Base-by-base conservation (phyloP, 106 monocot genomes). In the Allium fistulosum region DNA sequence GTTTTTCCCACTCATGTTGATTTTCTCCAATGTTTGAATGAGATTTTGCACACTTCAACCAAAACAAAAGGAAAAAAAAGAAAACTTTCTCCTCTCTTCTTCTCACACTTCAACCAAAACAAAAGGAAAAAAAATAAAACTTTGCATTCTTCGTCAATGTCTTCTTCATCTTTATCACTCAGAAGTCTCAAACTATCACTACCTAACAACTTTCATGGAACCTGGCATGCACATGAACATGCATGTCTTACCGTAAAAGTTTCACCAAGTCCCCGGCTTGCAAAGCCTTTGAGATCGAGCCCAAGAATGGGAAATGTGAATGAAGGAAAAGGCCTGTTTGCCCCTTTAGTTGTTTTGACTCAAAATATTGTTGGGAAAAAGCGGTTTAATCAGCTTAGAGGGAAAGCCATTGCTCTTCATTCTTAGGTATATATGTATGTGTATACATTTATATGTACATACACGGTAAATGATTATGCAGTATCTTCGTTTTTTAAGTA, bases 331-430 rank as follows among this genome's bases (percentile, higher is more conserved):
- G 96, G 96, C 4, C 15, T 96, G 18, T 96, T 96, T 72, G 88
- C 96, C 3, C 96, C 96, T 0, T 6, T 85, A 0, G 96, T 96
- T 4, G 88, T 88, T 9, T 14, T 88, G 15, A 65, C 81, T 7
- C 85, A 91, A 51, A 86, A 86, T 65, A 72, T 92, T 49, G 15
- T 96, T 48, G 96, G 96, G 58, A 75, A 67, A 76, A 91, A 88
- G 69, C 74, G 86, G 17, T 92, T 96, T 82, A 96, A 96, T 68
- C 88, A 92, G 86, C 70, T 96, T 48, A 77, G 96, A 64, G 96
- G 91, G 6, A 96, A 96, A 62, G 96, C 88, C 69, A 96, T 96
- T 26, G 96, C 96, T 22, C 79, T 96, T 45, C 96, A 96, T 78
- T 92, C 96, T 10, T 88, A 96, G 91, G 91, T 86, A 60, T 51